phyloP scores from a whole-genome alignment of 371 early-diverging fungal species.

The Lichtheimia corymbifera region DNA sequence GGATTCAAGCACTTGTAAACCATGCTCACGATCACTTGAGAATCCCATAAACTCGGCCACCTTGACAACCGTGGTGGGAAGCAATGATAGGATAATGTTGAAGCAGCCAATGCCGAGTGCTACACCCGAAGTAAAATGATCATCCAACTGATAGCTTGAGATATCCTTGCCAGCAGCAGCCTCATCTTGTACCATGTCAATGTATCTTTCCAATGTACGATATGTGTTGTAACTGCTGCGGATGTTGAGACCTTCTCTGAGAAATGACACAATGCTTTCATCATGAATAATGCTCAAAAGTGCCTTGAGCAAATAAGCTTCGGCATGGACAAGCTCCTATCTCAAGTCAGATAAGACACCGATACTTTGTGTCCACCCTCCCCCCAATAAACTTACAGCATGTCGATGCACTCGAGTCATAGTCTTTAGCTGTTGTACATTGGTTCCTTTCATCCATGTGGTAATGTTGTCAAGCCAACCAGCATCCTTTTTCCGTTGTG shows the following conservation, averaged over 20 bases:
- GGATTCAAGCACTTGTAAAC: slow-evolving; percentile 60
- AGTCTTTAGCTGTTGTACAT: slow-evolving; percentile 45
- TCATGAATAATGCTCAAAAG: slow-evolving; percentile 68
- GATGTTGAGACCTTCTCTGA: slow-evolving; percentile 76
- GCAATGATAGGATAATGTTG: slow-evolving; percentile 49
- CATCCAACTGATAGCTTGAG: slow-evolving; percentile 53
- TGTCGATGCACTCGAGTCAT: slow-evolving; percentile 71
- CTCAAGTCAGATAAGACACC: slow-evolving; percentile 1
- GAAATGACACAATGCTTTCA: slow-evolving; percentile 69
- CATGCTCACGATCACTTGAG: slow-evolving; percentile 65
- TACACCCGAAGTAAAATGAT: slow-evolving; percentile 75
- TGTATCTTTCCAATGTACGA: slow-evolving; percentile 55
- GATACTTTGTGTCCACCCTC: background rate
- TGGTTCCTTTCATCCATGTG: slow-evolving; percentile 39
- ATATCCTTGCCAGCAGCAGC: slow-evolving; percentile 29
- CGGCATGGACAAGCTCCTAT: slow-evolving; percentile 73
- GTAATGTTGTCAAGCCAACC: slow-evolving; percentile 39
- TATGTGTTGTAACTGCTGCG: slow-evolving; percentile 66
- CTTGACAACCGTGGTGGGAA: slow-evolving; percentile 51
- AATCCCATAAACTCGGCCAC: slow-evolving; percentile 76
- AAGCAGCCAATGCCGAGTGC: slow-evolving; percentile 67
- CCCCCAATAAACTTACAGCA: slow-evolving; percentile 43
- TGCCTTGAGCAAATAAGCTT: slow-evolving; percentile 68
- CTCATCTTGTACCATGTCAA: slow-evolving; percentile 46
- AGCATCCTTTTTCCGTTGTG: slow-evolving; percentile 49